A percentile compares a stretch with the other conserved stretches of the same genome.
Evolutionary conservation across 2,329 filamentous ascomycete species (phyloP).

Genomic region (Aspergillus puulaauensis): DNA sequence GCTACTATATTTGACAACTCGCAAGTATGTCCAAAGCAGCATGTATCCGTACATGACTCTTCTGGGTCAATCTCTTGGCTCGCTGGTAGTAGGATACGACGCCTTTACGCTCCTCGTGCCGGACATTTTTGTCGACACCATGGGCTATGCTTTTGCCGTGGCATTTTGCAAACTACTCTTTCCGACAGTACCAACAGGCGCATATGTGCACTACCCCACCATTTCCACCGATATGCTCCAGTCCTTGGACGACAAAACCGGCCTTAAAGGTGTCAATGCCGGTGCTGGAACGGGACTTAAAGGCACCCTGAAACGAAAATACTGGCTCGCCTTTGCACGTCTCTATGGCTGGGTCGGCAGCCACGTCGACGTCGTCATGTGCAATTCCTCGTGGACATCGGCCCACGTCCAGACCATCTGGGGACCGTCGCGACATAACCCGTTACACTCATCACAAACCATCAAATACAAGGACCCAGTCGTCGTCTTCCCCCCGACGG

Average conservation of each 20-base stretch:
- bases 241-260: constrained; percentile 68
- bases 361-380: constrained; percentile 91
- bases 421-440: constrained; percentile 52
- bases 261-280: constrained; percentile 74
- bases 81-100: constrained; percentile 82
- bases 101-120: constrained; percentile 89
- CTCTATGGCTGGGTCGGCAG: constrained; percentile 81
- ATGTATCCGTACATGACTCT: constrained; percentile 93
- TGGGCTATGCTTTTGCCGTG: constrained; percentile 93
- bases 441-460: neutral
- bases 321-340: constrained; percentile 83
- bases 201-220: constrained; percentile 97
- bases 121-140: constrained; percentile 94
- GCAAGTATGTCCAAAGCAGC: constrained; percentile 79
- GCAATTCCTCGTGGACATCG: constrained; percentile 94
- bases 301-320: constrained; percentile 71
- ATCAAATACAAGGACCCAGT: constrained; percentile 50
- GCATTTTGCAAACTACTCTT: constrained; percentile 83
- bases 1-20: constrained; percentile 87
- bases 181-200: constrained; percentile 74
- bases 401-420: constrained; percentile 78
- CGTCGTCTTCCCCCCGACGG: constrained; percentile 88
- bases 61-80: constrained; percentile 89
- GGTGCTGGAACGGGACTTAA: constrained; percentile 72
- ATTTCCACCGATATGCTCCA: constrained; percentile 97